Evolutionary conservation across 768 basidiomycete species (phyloP), one percentile per base, ranked within the genome.

Genomic region (button mushroom (Agaricus bisporus)): DNA sequence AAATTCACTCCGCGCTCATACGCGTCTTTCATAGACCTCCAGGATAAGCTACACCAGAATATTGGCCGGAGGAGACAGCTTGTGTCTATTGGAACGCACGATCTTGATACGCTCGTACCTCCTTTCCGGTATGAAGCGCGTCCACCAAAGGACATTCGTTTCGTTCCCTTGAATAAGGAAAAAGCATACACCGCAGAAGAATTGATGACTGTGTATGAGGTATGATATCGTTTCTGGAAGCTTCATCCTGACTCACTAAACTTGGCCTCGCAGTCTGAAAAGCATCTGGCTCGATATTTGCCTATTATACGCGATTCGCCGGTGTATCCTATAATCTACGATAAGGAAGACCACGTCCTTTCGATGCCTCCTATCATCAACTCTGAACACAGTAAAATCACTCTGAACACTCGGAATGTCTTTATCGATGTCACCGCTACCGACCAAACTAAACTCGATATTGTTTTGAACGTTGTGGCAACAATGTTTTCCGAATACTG

Each of bases 401-500:
- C 91, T 0, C 74, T 97, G 57, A 86, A 93, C 64, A 98, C 97
- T 10, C 80, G 78, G 49, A 98, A 98, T 68, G 74, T 99, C 66
- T 98, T 98, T 73, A 89, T 99, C 60, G 97, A 99, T 68, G 83
- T 95, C 28, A 98, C 97, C 8, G 95, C 95, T 2, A 97, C 93
- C 15, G 97, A 99, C 64, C 81, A 90, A 65, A 98, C 95, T 26
- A 99, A 99, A 71, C 82, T 99, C 56, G 85, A 87, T 59, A 95
- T 98, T 46, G 97, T 98, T 49, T 82, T 93, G 45, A 97, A 95
- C 67, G 95, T 98, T 57, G 82, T 99, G 11, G 76, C 88, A 2
- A 87, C 91, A n/a, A 95, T 98, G 95, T 99, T 99, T 71, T 87
- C 95, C 2, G 95, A 98, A 69, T 97, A 99, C 65, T 93, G 91